Percentiles rank a stretch among this genome's conserved stretches.
Evolutionary conservation across 2,329 filamentous ascomycete species (phyloP).

Genomic region (Plenodomus lindquistii): DNA sequence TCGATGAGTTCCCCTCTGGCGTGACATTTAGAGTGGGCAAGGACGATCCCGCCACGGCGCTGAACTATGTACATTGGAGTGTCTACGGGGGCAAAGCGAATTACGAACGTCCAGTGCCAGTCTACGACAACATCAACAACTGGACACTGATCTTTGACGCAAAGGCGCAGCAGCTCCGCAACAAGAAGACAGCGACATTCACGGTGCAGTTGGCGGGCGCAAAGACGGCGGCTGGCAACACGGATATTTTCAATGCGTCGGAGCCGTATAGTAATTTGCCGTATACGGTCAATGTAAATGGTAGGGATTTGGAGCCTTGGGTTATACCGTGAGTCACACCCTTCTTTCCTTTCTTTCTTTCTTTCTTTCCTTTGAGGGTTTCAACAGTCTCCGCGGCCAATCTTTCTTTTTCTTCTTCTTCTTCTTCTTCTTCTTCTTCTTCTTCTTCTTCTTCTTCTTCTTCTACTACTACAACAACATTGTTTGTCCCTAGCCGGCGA

Average conservation of each 20-base stretch:
- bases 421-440: neutral
- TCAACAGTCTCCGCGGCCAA: no score
- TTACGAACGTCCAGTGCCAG: conserved; percentile 47
- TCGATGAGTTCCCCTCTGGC: conserved; percentile 61
- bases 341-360: neutral
- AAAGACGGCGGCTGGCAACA: conserved; percentile 65
- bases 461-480: conserved; percentile 16
- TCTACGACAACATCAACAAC: conserved; percentile 45
- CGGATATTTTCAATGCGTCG: conserved; percentile 59
- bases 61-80: conserved; percentile 69
- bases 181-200: conserved; percentile 55
- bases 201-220: conserved; percentile 66
- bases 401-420: neutral
- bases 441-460: neutral
- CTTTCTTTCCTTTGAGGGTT: no score
- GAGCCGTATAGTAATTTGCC: conserved; percentile 59
- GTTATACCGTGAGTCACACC: conserved; percentile 54
- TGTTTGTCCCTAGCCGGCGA: neutral
- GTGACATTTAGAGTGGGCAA: conserved; percentile 62
- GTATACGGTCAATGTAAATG: conserved; percentile 56
- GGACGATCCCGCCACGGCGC: conserved; percentile 53
- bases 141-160: conserved; percentile 19
- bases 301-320: conserved; percentile 55
- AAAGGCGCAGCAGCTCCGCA: conserved; percentile 43
- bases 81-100: conserved; percentile 63